These are phyloP conservation scores for Pyracantha coccinea DNA, from an alignment of 331 rosid species.

Conservation along the genomic window DNA sequence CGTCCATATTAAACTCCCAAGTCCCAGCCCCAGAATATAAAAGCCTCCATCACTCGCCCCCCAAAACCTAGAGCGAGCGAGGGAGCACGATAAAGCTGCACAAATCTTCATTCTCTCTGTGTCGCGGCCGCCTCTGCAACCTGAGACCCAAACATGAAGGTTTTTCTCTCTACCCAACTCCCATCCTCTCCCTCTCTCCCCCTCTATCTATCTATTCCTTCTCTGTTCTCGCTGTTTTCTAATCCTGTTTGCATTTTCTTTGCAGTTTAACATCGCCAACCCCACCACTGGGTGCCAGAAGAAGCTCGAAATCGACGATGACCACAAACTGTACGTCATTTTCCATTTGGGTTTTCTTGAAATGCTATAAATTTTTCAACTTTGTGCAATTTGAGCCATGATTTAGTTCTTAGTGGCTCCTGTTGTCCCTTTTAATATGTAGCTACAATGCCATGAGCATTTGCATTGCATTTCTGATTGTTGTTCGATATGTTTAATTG, in stretches of 20 bases:
- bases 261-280: slow-evolving; percentile 81
- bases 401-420: background rate
- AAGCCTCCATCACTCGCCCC: background rate
- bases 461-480: background rate
- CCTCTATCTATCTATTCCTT: background rate
- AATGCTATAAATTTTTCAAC: background rate
- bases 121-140: slow-evolving; percentile 19
- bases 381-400: background rate
- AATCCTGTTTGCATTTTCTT: background rate
- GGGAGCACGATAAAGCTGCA: background rate
- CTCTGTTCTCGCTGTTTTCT: background rate
- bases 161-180: background rate
- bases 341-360: background rate
- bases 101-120: background rate
- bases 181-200: background rate
- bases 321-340: slow-evolving; percentile 52
- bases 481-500: background rate
- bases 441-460: background rate
- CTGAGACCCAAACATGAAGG: slow-evolving; percentile 24
- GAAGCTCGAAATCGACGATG: slow-evolving; percentile 74
- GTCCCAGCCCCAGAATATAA: background rate
- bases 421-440: background rate
- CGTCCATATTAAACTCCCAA: background rate
- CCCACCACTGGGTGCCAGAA: slow-evolving; percentile 95
- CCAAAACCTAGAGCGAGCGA: slow-evolving; percentile 9